These are phyloP conservation scores for Coleophoma crateriformis DNA, from an alignment of 2,329 filamentous ascomycete species.

Conservation along the genomic window DNA sequence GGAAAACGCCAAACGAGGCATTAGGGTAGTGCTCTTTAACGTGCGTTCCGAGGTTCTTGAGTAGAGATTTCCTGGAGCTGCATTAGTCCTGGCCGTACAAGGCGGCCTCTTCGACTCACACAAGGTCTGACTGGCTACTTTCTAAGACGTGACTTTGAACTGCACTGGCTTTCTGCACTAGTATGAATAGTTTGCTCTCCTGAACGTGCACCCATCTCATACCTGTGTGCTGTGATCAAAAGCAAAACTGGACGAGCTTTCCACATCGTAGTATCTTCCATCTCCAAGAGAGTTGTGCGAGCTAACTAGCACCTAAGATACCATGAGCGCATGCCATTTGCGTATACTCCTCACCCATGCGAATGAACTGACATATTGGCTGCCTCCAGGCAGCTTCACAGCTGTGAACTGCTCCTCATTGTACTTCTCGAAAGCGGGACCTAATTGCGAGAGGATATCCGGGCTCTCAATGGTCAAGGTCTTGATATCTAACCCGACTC, in stretches of 20 bases:
- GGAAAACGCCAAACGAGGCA: slow-evolving; percentile 76
- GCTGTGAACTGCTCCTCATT: slow-evolving; percentile 92
- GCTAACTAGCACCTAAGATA: slow-evolving; percentile 68
- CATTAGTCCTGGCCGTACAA: not conserved
- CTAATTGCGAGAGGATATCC: slow-evolving; percentile 64
- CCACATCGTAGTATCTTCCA: slow-evolving; percentile 84
- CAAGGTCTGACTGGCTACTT: slow-evolving; percentile 68
- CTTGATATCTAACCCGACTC: slow-evolving; percentile 69
- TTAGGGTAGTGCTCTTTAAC: slow-evolving; percentile 84
- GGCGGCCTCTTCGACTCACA: slow-evolving; percentile 50
- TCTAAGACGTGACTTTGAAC: slow-evolving; percentile 77
- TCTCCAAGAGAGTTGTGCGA: slow-evolving; percentile 76
- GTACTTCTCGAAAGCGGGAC: slow-evolving; percentile 85
- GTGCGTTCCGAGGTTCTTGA: slow-evolving; percentile 72
- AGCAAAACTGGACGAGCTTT: slow-evolving; percentile 79
- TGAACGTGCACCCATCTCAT: slow-evolving; percentile 9
- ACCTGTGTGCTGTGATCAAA: slow-evolving; percentile 83
- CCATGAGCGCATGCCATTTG: slow-evolving; percentile 8
- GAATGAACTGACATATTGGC: slow-evolving; percentile 56
- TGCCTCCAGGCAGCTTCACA: slow-evolving; percentile 83
- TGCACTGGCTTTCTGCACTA: slow-evolving; percentile 67
- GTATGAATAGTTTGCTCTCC: too few relatives aligned
- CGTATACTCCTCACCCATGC: not conserved
- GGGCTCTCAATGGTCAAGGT: slow-evolving; percentile 68
- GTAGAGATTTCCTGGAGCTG: slow-evolving; percentile 65